phyloP scores from a whole-genome alignment of 2,329 filamentous ascomycete species.

The Truncatella angustata region DNA sequence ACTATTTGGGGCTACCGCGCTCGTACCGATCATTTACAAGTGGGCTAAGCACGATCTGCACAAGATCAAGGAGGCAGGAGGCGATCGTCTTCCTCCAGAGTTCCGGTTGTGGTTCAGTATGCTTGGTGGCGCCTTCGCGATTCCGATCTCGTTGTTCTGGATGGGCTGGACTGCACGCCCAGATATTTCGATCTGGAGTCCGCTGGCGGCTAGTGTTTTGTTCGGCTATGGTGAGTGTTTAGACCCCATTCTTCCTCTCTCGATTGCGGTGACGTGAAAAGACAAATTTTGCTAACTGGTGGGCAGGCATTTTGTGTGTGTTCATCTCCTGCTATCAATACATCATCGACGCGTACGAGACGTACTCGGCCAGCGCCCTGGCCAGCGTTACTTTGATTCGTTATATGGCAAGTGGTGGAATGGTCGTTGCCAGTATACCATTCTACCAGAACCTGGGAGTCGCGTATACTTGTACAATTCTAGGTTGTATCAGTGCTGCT shows the following conservation, averaged over 20 bases:
- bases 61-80: slow-evolving; percentile 5
- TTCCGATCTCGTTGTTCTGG: slow-evolving; percentile 44
- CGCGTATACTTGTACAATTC: slow-evolving; percentile 37
- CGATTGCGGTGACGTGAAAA: not conserved
- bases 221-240: slow-evolving; percentile 34
- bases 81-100: slow-evolving; percentile 23
- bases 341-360: slow-evolving; percentile 43
- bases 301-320: slow-evolving; percentile 33
- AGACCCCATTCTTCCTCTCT: not conserved
- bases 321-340: slow-evolving; percentile 45
- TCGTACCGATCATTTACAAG: slow-evolving; percentile 25
- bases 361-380: slow-evolving; percentile 39
- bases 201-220: slow-evolving; percentile 33
- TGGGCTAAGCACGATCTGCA: slow-evolving; percentile 21
- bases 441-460: slow-evolving; percentile 37
- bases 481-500: slow-evolving; percentile 34
- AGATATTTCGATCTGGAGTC: slow-evolving; percentile 28
- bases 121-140: slow-evolving; percentile 33
- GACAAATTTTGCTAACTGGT: not conserved
- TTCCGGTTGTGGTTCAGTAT: slow-evolving; percentile 36
- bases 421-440: slow-evolving; percentile 26
- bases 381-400: slow-evolving; percentile 39
- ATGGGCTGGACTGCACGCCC: slow-evolving; percentile 41
- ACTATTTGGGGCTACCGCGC: slow-evolving; percentile 24
- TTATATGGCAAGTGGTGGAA: slow-evolving; percentile 35